Percentiles rank a stretch among this genome's conserved stretches.
These are phyloP conservation scores for Achaetomium macrosporum DNA, from an alignment of 2,329 filamentous ascomycete genomes.

Conservation along the genomic window DNA sequence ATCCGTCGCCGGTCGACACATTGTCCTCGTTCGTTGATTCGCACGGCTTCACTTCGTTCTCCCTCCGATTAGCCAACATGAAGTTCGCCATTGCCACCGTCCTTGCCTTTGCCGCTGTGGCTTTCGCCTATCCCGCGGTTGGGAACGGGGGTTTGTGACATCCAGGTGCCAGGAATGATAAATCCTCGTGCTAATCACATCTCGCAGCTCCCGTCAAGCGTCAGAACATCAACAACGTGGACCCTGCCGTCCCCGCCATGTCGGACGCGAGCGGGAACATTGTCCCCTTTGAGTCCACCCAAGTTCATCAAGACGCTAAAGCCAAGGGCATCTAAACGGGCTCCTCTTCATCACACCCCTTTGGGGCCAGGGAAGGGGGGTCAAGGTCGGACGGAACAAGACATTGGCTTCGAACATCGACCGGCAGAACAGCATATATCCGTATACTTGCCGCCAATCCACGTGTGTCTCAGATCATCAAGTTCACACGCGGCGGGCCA, in stretches of 20 bases:
- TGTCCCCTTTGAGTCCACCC: constrained; percentile 38
- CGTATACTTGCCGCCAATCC: neutral
- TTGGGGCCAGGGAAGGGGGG: neutral
- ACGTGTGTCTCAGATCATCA: no score
- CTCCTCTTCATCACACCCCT: neutral
- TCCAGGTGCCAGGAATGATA: neutral
- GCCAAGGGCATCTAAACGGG: constrained; percentile 33
- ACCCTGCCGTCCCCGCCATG: constrained; percentile 42
- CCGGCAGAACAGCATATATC: neutral
- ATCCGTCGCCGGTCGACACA: constrained; percentile 49
- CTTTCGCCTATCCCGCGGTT: constrained; percentile 34
- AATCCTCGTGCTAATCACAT: neutral
- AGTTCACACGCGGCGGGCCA: no score
- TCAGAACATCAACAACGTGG: constrained; percentile 26
- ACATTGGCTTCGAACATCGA: neutral
- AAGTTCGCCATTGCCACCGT: constrained; percentile 45
- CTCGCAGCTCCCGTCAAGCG: constrained; percentile 25
- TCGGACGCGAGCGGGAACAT: constrained; percentile 40
- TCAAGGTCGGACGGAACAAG: neutral
- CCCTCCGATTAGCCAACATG: constrained; percentile 40
- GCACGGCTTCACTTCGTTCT: constrained; percentile 22
- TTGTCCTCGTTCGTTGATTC: constrained; percentile 27
- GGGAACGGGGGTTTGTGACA: constrained; percentile 25
- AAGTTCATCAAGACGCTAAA: constrained; percentile 38
- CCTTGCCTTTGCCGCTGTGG: constrained; percentile 42